These are phyloP conservation scores for Ambrosiella cleistominuta DNA, from an alignment of 2,329 filamentous ascomycete species.

Conservation along the genomic window DNA sequence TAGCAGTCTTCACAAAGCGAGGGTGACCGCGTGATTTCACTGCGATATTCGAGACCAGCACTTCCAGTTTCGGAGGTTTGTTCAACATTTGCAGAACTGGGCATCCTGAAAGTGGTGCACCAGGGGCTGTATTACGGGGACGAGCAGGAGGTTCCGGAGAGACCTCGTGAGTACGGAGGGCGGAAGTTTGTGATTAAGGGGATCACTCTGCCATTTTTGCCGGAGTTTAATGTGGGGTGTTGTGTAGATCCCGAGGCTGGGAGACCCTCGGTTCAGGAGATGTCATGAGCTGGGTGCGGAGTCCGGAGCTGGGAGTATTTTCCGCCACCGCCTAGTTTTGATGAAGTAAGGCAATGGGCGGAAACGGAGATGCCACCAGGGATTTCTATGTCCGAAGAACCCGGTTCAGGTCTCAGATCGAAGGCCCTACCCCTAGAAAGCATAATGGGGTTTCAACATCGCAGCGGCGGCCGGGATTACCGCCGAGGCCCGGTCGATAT, in stretches of 20 bases:
- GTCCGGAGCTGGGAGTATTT: slow-evolving; percentile 62
- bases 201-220: slow-evolving; percentile 60
- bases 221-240: slow-evolving; percentile 48
- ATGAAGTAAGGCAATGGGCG: slow-evolving; percentile 52
- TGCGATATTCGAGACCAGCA: slow-evolving; percentile 15
- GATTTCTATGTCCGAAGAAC: neutral
- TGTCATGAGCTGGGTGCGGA: slow-evolving; percentile 13
- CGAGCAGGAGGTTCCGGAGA: slow-evolving; percentile 64
- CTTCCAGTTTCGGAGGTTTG: slow-evolving; percentile 14
- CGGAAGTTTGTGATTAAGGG: slow-evolving; percentile 66
- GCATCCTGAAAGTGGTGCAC: slow-evolving; percentile 52
- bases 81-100: slow-evolving; percentile 16
- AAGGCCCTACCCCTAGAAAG: slow-evolving; percentile 69
- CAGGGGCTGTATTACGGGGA: slow-evolving; percentile 74
- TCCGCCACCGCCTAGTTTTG: slow-evolving; percentile 47
- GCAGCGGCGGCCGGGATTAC: slow-evolving; percentile 51
- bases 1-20: neutral
- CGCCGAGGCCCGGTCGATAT: slow-evolving; percentile 87
- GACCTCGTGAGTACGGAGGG: slow-evolving; percentile 68
- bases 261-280: neutral
- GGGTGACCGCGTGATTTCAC: neutral
- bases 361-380: neutral
- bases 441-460: slow-evolving; percentile 60
- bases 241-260: neutral
- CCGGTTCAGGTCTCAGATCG: slow-evolving; percentile 56